A percentile compares a stretch with the other conserved stretches of the same genome.
These are phyloP conservation scores for Amanita phalloides DNA, from an alignment of 768 basidiomycete species.

Conservation along the genomic window DNA sequence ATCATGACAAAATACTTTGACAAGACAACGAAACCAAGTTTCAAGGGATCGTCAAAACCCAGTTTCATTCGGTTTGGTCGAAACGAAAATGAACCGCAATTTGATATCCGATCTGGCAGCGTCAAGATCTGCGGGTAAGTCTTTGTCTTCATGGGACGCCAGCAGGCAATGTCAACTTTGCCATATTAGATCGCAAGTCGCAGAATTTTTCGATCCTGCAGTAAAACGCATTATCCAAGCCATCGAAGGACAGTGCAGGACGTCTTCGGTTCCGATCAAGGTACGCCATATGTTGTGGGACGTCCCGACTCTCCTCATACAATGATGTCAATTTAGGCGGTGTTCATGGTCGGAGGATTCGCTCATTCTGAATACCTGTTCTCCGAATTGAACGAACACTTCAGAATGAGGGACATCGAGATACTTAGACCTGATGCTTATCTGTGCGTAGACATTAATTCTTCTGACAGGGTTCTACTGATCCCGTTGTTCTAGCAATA, in stretches of 20 bases:
- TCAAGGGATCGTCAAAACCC: conserved; percentile 19
- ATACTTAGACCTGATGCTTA: conserved; percentile 34
- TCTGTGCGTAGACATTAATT: conserved; percentile 22
- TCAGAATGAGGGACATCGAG: conserved; percentile 22
- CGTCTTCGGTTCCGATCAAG: neutral
- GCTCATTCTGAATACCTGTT: conserved; percentile 41
- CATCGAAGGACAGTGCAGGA: neutral
- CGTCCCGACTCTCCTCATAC: neutral
- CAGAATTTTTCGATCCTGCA: conserved; percentile 3
- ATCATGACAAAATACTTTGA: conserved; percentile 24
- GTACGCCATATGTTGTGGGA: neutral
- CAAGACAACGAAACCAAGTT: conserved; percentile 34
- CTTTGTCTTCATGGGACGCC: neutral
- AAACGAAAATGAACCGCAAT: conserved; percentile 24
- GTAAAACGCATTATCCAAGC: neutral
- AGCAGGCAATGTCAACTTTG: too few relatives aligned
- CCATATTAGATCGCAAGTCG: neutral
- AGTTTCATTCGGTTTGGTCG: conserved; percentile 39
- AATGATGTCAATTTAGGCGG: conserved; percentile 12
- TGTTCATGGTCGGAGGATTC: conserved; percentile 45
- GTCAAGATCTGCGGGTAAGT: conserved; percentile 4
- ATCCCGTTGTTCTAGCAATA: conserved; percentile 9
- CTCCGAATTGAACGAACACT: conserved; percentile 23
- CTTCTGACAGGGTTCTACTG: neutral
- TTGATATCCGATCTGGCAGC: conserved; percentile 33